These are phyloP conservation scores for Talaromyces sp. DNA, from an alignment of 2,329 filamentous ascomycete genomes.

Conservation along the genomic window DNA sequence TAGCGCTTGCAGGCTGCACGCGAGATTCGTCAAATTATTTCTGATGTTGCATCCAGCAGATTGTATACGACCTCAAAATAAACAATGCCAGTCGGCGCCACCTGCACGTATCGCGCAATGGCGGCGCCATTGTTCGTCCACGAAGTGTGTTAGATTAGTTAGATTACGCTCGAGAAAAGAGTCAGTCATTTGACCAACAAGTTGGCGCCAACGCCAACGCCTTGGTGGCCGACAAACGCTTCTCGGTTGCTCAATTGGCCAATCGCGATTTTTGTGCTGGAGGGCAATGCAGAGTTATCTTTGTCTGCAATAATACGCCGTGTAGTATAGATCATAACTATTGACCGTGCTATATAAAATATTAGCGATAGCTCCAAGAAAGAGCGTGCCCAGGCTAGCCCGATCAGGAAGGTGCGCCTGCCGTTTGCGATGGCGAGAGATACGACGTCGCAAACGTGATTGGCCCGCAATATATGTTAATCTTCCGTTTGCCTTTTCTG, in stretches of 20 bases:
- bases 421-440: neutral
- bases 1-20: neutral
- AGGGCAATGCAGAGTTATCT: neutral
- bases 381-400: too few relatives aligned
- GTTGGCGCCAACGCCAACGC: too few relatives aligned
- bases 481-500: neutral
- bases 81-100: neutral
- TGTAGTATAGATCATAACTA: too few relatives aligned
- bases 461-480: neutral
- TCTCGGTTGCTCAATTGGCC: neutral
- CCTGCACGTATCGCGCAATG: neutral
- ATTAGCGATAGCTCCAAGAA: too few relatives aligned
- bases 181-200: neutral
- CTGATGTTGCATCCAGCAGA: neutral
- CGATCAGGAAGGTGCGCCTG: constrained; percentile 4
- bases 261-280: neutral
- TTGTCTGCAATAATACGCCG: too few relatives aligned
- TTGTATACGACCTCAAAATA: neutral
- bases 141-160: neutral
- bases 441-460: constrained; percentile 1
- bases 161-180: neutral
- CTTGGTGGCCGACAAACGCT: too few relatives aligned
- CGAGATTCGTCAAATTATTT: neutral
- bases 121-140: neutral
- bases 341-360: too few relatives aligned